Evolutionary conservation across 371 early-diverging fungal genomes (phyloP).

Genomic region (Mucor lusitanicus): DNA sequence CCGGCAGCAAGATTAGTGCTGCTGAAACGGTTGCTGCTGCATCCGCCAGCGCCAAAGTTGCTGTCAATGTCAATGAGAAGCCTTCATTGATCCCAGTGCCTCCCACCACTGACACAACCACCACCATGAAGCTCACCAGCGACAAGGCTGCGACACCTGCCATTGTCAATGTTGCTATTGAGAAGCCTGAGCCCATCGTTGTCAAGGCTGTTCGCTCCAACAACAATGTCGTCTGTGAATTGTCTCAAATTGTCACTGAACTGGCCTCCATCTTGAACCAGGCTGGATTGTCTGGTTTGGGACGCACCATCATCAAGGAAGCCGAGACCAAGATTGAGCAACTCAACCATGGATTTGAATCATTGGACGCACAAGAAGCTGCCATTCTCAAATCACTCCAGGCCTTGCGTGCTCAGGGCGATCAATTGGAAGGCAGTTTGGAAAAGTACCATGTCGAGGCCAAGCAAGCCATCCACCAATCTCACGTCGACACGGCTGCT

Average conservation of each 20-base stretch:
- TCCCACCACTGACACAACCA: conserved; percentile 13
- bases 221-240: conserved; percentile 22
- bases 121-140: conserved; percentile 8
- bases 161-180: conserved; percentile 21
- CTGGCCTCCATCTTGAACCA: conserved; percentile 36
- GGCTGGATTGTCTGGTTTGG: conserved; percentile 34
- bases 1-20: background rate
- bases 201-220: conserved; percentile 18
- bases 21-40: background rate
- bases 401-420: conserved; percentile 15
- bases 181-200: conserved; percentile 26
- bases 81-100: background rate
- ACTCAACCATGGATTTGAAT: conserved; percentile 15
- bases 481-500: conserved; percentile 18
- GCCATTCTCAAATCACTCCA: conserved; percentile 24
- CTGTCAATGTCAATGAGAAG: conserved; percentile 6
- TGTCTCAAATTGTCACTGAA: conserved; percentile 29
- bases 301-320: conserved; percentile 26
- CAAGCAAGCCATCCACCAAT: conserved; percentile 10
- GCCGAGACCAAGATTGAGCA: conserved; percentile 24
- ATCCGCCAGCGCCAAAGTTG: background rate
- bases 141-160: conserved; percentile 18
- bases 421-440: conserved; percentile 21
- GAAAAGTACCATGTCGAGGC: conserved; percentile 26
- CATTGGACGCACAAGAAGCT: conserved; percentile 22